phyloP scores from a whole-genome alignment of 306 rosid species.

The Crotalaria pallida region DNA sequence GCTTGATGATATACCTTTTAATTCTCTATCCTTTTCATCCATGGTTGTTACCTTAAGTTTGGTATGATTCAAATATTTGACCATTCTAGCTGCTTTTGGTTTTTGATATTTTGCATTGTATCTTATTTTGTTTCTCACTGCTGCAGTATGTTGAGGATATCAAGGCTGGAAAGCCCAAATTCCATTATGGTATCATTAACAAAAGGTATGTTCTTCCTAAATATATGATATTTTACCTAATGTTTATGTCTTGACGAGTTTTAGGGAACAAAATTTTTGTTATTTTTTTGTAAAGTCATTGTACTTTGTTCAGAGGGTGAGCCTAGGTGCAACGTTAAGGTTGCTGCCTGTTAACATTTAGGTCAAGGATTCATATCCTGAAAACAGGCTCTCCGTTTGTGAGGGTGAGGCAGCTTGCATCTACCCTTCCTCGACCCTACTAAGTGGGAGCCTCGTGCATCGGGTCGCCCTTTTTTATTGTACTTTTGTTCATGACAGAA shows the following conservation, averaged over 20 bases:
- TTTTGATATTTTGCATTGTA: background rate
- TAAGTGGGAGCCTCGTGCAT: no score
- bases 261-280: background rate
- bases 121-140: slow-evolving; percentile 25
- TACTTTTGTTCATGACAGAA: background rate
- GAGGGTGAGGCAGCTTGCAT: no score
- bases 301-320: no score
- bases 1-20: slow-evolving; percentile 74
- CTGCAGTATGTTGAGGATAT: slow-evolving; percentile 80
- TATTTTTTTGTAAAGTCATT: background rate
- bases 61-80: slow-evolving; percentile 42
- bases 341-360: no score
- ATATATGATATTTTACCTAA: background rate
- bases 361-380: no score
- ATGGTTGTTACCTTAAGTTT: slow-evolving; percentile 87
- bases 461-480: no score
- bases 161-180: slow-evolving; percentile 61
- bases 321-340: no score
- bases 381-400: no score
- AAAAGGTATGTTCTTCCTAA: slow-evolving; percentile 52
- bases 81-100: background rate
- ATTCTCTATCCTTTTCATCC: slow-evolving; percentile 86
- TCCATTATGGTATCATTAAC: slow-evolving; percentile 85
- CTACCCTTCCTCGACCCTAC: no score
- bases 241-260: background rate